phyloP scores from a whole-genome alignment of 176 grass and related monocot species.

The Pharus latifolius region DNA sequence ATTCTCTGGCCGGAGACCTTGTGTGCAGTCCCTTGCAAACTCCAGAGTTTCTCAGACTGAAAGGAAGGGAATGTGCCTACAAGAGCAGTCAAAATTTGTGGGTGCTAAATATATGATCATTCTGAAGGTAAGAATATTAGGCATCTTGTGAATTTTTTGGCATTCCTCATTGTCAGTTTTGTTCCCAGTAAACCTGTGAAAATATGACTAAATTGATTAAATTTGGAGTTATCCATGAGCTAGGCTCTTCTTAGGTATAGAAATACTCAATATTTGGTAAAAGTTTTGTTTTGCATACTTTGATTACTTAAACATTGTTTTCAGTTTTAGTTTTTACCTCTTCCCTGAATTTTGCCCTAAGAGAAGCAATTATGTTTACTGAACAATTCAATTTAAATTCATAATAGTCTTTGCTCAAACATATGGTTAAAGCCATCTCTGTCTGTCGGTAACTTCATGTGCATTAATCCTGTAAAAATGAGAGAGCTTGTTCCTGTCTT shows the following conservation, averaged over 20 bases:
- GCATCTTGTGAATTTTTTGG: not conserved
- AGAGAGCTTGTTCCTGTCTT: no score
- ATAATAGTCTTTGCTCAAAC: not conserved
- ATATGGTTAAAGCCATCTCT: no score
- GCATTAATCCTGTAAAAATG: no score
- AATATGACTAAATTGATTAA: no score
- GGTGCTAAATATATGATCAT: no score
- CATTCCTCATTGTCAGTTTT: not conserved
- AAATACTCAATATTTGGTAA: no score
- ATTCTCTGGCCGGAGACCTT: conserved; percentile 18
- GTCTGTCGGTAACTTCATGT: no score
- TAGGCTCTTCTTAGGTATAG: no score
- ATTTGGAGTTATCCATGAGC: no score
- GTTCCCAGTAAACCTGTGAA: not conserved
- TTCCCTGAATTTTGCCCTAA: not conserved
- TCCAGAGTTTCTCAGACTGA: conserved; percentile 15
- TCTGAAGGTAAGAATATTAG: not conserved
- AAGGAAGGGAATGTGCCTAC: conserved; percentile 25
- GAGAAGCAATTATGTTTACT: not conserved
- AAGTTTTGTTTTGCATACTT: not conserved
- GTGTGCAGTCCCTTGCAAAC: conserved; percentile 23
- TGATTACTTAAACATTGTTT: not conserved
- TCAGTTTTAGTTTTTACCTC: not conserved
- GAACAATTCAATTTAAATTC: not conserved
- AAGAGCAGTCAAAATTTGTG: not conserved